Percentiles rank a stretch among this genome's conserved stretches.
These are phyloP conservation scores for Colletotrichum sp. DNA, from an alignment of 2,329 filamentous ascomycete species.

Conservation along the genomic window DNA sequence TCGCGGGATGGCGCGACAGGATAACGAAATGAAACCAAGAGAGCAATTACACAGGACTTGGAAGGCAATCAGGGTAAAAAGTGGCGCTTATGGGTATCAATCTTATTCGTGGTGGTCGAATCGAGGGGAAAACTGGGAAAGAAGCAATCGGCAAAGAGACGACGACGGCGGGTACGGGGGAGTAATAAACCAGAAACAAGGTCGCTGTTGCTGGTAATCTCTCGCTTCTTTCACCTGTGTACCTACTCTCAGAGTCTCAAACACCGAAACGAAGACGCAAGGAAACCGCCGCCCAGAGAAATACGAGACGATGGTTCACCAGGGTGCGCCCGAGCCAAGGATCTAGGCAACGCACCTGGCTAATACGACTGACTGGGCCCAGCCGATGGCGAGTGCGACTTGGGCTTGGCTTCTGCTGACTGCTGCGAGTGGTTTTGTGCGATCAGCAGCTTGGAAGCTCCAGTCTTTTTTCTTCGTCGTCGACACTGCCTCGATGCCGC, in stretches of 20 bases:
- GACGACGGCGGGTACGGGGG: background rate
- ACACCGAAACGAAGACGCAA: background rate
- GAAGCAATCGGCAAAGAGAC: background rate
- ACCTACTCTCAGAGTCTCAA: background rate
- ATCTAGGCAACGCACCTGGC: background rate
- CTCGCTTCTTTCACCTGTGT: background rate
- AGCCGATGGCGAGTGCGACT: background rate
- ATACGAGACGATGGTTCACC: constrained; percentile 10
- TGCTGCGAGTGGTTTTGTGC: background rate
- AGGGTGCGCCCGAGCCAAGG: background rate
- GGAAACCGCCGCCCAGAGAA: background rate
- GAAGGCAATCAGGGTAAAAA: background rate
- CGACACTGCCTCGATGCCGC: constrained; percentile 3
- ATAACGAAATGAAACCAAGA: background rate
- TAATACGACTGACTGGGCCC: background rate
- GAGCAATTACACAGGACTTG: background rate
- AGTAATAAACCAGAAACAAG: background rate
- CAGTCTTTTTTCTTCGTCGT: background rate
- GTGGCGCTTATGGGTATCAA: constrained; percentile 8
- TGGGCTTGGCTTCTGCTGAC: background rate
- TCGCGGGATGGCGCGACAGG: background rate
- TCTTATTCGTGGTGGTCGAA: background rate
- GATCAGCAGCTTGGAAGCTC: background rate
- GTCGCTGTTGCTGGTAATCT: background rate
- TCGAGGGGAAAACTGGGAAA: background rate